Conservation (phyloP, 208 protist species). For the Endotrypanum monterogeii region DNA sequence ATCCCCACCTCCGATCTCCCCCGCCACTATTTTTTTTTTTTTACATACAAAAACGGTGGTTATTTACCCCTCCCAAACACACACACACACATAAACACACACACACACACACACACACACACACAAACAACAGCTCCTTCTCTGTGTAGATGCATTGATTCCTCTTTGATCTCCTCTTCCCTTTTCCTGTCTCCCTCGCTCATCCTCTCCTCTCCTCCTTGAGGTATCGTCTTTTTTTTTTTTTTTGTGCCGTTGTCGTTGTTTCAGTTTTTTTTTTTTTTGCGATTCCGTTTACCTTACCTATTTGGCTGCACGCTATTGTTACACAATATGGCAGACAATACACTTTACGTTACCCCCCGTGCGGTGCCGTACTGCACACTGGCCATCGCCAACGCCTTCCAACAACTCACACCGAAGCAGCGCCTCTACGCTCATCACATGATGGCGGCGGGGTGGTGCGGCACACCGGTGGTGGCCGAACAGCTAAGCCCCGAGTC, state of each 20-base stretch:
- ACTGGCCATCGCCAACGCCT: constrained; percentile 69
- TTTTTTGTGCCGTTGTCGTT: neutral
- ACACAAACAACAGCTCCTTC: neutral
- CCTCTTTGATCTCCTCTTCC: neutral
- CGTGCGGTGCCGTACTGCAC: constrained; percentile 64
- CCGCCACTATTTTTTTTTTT: too few relatives aligned
- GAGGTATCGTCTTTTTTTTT: too few relatives aligned
- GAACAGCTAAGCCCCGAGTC: constrained; percentile 66
- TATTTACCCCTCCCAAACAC: too few relatives aligned
- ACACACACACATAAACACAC: neutral
- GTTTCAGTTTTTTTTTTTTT: too few relatives aligned
- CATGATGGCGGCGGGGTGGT: constrained; percentile 62
- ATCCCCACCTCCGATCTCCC: too few relatives aligned
- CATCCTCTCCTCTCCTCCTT: neutral
- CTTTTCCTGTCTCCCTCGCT: neutral
- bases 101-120: too few relatives aligned
- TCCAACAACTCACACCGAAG: constrained; percentile 65
- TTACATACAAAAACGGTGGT: too few relatives aligned
- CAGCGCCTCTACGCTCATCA: constrained; percentile 88
- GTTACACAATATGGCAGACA: constrained; percentile 7
- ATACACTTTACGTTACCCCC: constrained; percentile 51
- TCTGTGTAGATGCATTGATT: neutral
- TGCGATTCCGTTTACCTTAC: neutral
- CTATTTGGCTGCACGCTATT: neutral
- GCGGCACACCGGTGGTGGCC: constrained; percentile 50